A percentile compares a stretch with the other conserved stretches of the same genome.
phyloP scores from a whole-genome alignment of 257 asterid species.

The Solanum sejunctum region DNA sequence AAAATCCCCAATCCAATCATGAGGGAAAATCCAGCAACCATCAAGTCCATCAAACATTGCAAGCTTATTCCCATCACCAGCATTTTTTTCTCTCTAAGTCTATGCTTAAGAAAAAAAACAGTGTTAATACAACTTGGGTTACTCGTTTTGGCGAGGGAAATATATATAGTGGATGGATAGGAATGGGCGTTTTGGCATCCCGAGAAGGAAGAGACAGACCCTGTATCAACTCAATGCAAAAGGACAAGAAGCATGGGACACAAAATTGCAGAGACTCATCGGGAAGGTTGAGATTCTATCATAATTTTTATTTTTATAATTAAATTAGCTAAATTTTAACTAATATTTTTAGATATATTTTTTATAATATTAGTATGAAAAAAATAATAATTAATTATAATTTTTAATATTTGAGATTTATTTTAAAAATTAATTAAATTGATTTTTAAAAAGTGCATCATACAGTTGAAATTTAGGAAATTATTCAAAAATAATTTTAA shows the following conservation, averaged over 20 bases:
- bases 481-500: no score
- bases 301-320: no score
- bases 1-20: constrained; percentile 82
- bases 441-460: no score
- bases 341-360: no score
- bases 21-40: constrained; percentile 76
- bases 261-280: constrained; percentile 19
- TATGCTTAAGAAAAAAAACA: not conserved
- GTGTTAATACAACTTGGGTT: not conserved
- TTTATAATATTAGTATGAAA: no score
- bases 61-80: constrained; percentile 46
- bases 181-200: not conserved
- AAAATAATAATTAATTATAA: no score
- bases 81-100: constrained; percentile 9
- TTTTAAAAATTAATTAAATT: no score
- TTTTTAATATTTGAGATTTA: no score
- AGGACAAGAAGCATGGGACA: not conserved
- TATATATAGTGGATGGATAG: not conserved
- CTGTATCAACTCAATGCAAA: not conserved
- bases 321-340: no score
- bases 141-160: not conserved
- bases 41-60: constrained; percentile 73
- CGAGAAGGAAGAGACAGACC: not conserved
- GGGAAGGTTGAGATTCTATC: constrained; percentile 28
- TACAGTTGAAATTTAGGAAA: no score